Conservation (phyloP, 163 green algal species). For the Coccomyxa subellipsoidea region DNA sequence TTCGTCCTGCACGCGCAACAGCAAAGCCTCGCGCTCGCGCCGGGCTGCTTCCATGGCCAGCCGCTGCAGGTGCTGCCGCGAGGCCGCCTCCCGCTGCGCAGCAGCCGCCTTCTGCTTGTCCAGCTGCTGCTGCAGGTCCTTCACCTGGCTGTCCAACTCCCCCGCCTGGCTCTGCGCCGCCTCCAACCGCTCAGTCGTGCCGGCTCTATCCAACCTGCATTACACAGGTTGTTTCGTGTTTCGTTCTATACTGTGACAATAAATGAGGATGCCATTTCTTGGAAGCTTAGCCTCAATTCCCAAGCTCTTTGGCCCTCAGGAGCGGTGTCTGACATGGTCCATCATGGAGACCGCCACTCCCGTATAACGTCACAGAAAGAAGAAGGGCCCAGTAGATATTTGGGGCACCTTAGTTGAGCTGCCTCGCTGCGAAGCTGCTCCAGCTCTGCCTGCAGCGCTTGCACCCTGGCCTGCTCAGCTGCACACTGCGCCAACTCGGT, state of each 20-base stretch:
- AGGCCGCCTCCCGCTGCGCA: background rate
- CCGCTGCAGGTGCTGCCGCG: constrained; percentile 10
- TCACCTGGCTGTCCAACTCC: background rate
- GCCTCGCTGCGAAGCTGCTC: background rate
- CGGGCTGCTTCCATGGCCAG: constrained; percentile 18
- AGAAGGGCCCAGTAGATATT: too few species aligned
- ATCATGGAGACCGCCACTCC: background rate
- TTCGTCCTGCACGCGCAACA: constrained; percentile 33
- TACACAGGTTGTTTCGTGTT: too few species aligned
- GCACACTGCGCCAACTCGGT: background rate
- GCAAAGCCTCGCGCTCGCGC: constrained; percentile 15
- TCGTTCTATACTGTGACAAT: too few species aligned
- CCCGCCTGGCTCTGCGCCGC: background rate
- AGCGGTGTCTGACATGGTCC: too few species aligned
- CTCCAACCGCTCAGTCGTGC: background rate
- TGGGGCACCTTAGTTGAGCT: background rate
- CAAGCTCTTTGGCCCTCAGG: too few species aligned
- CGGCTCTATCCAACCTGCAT: background rate
- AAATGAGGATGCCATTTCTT: too few species aligned
- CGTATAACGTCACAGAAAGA: background rate
- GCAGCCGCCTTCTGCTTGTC: background rate
- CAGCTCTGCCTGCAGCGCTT: background rate
- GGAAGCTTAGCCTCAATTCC: too few species aligned
- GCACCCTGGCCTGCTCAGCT: background rate
- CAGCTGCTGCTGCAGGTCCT: constrained; percentile 6